These are phyloP conservation scores for Apostasia shenzhenica DNA, from an alignment of 106 monocot species.

Conservation along the genomic window DNA sequence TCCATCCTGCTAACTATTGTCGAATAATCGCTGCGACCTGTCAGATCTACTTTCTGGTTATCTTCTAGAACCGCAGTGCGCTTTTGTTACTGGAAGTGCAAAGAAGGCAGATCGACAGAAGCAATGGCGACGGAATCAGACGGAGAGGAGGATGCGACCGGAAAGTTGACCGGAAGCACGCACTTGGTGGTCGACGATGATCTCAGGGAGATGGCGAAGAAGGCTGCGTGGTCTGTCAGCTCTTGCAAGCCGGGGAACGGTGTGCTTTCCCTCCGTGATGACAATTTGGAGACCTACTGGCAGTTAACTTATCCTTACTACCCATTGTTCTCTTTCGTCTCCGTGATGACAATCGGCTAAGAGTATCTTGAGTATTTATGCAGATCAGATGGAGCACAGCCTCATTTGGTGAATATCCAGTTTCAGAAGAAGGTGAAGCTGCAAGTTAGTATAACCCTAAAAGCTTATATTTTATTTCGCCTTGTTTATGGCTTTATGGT, in stretches of 20 bases:
- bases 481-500: not conserved
- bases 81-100: not conserved
- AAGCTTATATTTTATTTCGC: not conserved
- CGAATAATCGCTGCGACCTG: not conserved
- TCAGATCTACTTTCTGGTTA: not conserved
- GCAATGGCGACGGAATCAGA: slow-evolving; percentile 68
- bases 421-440: slow-evolving; percentile 97
- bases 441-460: slow-evolving; percentile 33
- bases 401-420: slow-evolving; percentile 94
- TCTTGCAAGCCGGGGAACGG: slow-evolving; percentile 94
- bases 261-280: slow-evolving; percentile 75
- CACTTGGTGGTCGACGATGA: slow-evolving; percentile 54
- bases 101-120: not conserved
- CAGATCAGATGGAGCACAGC: slow-evolving; percentile 96
- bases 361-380: slow-evolving; percentile 6
- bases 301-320: slow-evolving; percentile 31
- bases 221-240: slow-evolving; percentile 94
- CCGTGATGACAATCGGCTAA: too few relatives aligned
- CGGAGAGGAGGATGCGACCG: slow-evolving; percentile 52
- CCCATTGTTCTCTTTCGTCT: too few relatives aligned
- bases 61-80: not conserved
- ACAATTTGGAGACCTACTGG: slow-evolving; percentile 96
- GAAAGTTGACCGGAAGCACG: slow-evolving; percentile 47
- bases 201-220: slow-evolving; percentile 84
- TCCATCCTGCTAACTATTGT: not conserved